Evolutionary conservation across 164 flowering plant genomes (phyloP).

Genomic region (Macadamia tetraphylla): DNA sequence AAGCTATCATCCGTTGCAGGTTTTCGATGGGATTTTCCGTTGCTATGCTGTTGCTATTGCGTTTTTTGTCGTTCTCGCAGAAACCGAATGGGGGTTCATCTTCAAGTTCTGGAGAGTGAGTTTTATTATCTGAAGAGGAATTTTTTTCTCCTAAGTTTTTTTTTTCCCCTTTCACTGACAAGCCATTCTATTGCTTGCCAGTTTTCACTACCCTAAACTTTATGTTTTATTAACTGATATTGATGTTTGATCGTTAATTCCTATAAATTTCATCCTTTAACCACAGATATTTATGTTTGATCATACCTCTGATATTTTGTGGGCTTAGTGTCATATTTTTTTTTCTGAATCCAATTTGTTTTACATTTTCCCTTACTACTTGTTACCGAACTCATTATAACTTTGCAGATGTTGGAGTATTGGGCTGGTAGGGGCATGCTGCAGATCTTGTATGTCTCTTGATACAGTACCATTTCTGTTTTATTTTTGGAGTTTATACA

Average conservation of each 20-base stretch:
- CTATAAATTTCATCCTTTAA: too few relatives aligned
- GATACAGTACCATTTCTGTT: slow-evolving; percentile 1
- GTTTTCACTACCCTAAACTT: too few relatives aligned
- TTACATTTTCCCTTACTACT: not conserved
- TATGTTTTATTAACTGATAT: too few relatives aligned
- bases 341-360: not conserved
- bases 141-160: too few relatives aligned
- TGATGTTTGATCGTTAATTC: too few relatives aligned
- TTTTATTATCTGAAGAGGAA: not conserved
- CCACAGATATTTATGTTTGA: not conserved
- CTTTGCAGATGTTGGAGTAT: slow-evolving; percentile 78
- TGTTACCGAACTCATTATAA: slow-evolving; percentile 8
- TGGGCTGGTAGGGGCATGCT: slow-evolving; percentile 99
- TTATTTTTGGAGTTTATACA: not conserved
- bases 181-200: too few relatives aligned
- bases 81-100: slow-evolving; percentile 88
- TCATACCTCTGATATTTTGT: not conserved
- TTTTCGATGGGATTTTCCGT: slow-evolving; percentile 91
- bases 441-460: slow-evolving; percentile 80
- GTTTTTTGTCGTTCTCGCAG: slow-evolving; percentile 62
- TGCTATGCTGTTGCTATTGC: slow-evolving; percentile 83
- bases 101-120: slow-evolving; percentile 74
- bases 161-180: too few relatives aligned
- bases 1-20: slow-evolving; percentile 25
- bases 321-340: not conserved